These are phyloP conservation scores for Poa annua DNA, from an alignment of 176 grass and related monocot species.

Conservation along the genomic window DNA sequence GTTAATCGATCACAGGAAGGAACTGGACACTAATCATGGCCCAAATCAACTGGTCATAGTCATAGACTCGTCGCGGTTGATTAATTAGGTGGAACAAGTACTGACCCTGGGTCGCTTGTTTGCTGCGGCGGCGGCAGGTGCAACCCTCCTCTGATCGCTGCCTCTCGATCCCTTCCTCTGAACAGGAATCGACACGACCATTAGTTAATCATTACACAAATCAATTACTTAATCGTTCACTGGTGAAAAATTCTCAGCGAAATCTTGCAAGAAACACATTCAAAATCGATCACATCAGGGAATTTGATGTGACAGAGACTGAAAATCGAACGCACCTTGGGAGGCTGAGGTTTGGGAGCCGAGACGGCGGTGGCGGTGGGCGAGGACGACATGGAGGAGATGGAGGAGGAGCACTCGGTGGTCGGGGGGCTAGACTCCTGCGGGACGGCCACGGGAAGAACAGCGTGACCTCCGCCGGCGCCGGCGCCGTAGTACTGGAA, in stretches of 20 bases:
- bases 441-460: conserved; percentile 20
- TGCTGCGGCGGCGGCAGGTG: neutral
- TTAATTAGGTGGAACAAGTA: neutral
- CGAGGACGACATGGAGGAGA: conserved; percentile 63
- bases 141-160: conserved; percentile 36
- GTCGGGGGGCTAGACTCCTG: conserved; percentile 58
- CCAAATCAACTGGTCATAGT: neutral
- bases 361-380: conserved; percentile 39
- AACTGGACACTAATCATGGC: conserved; percentile 20
- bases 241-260: neutral
- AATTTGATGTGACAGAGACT: neutral
- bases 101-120: conserved; percentile 59
- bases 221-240: neutral
- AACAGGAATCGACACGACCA: neutral
- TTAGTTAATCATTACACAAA: neutral
- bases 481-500: conserved; percentile 39
- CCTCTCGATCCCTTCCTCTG: conserved; percentile 52
- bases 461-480: neutral
- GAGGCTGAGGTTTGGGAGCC: conserved; percentile 31
- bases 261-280: conserved; percentile 16
- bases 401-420: conserved; percentile 53
- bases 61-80: neutral
- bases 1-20: neutral
- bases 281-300: too few relatives aligned
- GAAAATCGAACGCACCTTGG: conserved; percentile 29